Evolutionary conservation across 768 basidiomycete species (phyloP).

Genomic region (Pholiota conissans): DNA sequence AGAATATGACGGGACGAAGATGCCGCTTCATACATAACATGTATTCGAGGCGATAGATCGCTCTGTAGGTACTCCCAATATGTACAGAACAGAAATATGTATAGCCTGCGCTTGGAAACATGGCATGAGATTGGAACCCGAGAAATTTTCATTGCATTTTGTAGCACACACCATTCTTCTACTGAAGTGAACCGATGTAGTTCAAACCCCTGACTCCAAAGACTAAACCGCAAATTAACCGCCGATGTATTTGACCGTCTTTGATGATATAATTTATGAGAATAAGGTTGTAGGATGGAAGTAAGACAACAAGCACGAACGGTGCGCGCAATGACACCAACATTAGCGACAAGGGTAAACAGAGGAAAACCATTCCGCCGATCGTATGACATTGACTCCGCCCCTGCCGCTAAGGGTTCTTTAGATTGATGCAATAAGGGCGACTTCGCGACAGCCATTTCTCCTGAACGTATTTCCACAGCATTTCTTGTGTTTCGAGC

Average conservation of each 20-base stretch:
- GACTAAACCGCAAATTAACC: too few species aligned
- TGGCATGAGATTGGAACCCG: background rate
- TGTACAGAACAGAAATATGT: background rate
- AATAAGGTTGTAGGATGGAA: background rate
- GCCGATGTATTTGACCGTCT: too few species aligned
- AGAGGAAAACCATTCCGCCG: background rate
- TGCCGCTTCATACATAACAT: background rate
- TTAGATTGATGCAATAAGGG: too few species aligned
- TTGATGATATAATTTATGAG: too few species aligned
- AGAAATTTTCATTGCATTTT: too few species aligned
- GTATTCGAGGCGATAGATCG: background rate
- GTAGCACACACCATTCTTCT: too few species aligned
- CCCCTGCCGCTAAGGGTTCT: too few species aligned
- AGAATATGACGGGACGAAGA: background rate
- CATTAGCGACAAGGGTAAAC: background rate
- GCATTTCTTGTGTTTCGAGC: too few species aligned
- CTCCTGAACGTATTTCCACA: too few species aligned
- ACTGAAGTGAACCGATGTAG: too few species aligned
- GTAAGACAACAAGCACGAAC: background rate
- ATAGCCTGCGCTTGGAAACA: background rate
- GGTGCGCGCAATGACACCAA: background rate
- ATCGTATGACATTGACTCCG: background rate
- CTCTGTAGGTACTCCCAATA: background rate
- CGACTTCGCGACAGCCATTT: too few species aligned
- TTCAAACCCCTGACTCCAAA: too few species aligned